Percentiles rank a stretch among this genome's conserved stretches.
These are phyloP conservation scores for Chamaecrista fasciculata DNA, from an alignment of 306 rosid species.

Conservation along the genomic window DNA sequence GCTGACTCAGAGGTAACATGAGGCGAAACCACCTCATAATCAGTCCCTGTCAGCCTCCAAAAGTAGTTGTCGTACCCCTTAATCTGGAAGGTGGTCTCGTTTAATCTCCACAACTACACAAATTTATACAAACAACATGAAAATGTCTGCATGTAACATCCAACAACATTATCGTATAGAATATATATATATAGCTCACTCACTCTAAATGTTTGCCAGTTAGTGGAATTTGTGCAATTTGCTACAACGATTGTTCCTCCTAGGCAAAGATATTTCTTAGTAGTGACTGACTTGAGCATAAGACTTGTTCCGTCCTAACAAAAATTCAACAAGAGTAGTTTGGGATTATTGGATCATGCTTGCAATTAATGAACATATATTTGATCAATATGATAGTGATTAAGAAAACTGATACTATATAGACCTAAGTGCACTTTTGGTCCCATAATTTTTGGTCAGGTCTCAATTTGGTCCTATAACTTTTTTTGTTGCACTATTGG, in stretches of 20 bases:
- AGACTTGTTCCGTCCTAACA: conserved; percentile 65
- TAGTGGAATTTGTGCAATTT: conserved; percentile 55
- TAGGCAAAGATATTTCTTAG: conserved; percentile 46
- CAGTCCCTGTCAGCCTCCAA: conserved; percentile 50
- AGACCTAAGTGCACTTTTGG: too few species aligned
- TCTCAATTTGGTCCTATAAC: too few species aligned
- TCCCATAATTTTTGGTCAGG: too few species aligned
- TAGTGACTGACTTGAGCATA: conserved; percentile 64
- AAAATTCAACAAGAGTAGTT: neutral
- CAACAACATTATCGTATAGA: neutral
- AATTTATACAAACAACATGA: neutral
- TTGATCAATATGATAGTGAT: too few species aligned
- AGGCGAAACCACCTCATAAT: conserved; percentile 57
- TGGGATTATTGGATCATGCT: too few species aligned
- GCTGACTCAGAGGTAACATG: conserved; percentile 35
- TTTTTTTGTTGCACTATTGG: too few species aligned
- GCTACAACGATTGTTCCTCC: conserved; percentile 76
- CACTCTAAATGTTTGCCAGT: conserved; percentile 70
- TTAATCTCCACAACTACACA: conserved; percentile 71
- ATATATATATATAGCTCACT: neutral
- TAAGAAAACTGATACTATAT: neutral
- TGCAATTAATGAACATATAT: too few species aligned
- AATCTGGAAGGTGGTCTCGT: conserved; percentile 45
- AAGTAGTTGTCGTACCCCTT: conserved; percentile 59
- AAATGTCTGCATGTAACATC: neutral